These are phyloP conservation scores for Telopea speciosissima DNA, from an alignment of 177 flowering plant species.

Conservation along the genomic window DNA sequence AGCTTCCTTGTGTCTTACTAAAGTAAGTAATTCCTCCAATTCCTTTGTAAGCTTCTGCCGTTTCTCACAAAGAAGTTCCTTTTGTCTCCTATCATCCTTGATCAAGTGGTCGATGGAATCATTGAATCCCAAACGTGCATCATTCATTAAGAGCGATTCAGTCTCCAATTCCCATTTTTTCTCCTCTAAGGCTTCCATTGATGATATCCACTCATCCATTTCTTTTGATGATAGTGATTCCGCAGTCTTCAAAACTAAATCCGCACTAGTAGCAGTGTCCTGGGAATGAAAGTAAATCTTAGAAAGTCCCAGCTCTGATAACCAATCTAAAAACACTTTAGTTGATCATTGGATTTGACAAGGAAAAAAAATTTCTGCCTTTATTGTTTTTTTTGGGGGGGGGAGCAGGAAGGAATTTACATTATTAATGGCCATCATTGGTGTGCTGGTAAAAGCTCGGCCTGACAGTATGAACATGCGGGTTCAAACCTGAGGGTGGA, in stretches of 20 bases:
- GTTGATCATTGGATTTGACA: too few relatives aligned
- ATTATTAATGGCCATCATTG: too few relatives aligned
- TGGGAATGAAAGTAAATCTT: constrained; percentile 16
- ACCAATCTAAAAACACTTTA: background rate
- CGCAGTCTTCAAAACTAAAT: constrained; percentile 34
- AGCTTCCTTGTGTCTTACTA: constrained; percentile 59
- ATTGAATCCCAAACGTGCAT: constrained; percentile 37
- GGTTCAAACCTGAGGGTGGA: too few relatives aligned
- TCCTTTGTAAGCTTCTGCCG: constrained; percentile 42
- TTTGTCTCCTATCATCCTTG: constrained; percentile 43
- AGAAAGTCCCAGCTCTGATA: background rate
- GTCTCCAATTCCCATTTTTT: constrained; percentile 61
- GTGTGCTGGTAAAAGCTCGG: too few relatives aligned
- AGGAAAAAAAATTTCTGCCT: too few relatives aligned
- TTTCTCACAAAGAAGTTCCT: constrained; percentile 41
- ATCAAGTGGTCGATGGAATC: constrained; percentile 36
- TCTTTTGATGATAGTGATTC: constrained; percentile 35
- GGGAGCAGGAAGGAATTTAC: too few relatives aligned
- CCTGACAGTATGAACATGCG: too few relatives aligned
- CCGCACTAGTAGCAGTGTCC: constrained; percentile 52
- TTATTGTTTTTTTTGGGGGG: too few relatives aligned
- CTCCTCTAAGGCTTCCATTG: constrained; percentile 47
- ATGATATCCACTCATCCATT: constrained; percentile 50
- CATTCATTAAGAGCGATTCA: constrained; percentile 44
- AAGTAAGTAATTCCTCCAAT: constrained; percentile 47